Percentiles rank a stretch among this genome's conserved stretches.
Conservation (phyloP, 805 yeast species). For the Aciculoconidium aculeatum region DNA sequence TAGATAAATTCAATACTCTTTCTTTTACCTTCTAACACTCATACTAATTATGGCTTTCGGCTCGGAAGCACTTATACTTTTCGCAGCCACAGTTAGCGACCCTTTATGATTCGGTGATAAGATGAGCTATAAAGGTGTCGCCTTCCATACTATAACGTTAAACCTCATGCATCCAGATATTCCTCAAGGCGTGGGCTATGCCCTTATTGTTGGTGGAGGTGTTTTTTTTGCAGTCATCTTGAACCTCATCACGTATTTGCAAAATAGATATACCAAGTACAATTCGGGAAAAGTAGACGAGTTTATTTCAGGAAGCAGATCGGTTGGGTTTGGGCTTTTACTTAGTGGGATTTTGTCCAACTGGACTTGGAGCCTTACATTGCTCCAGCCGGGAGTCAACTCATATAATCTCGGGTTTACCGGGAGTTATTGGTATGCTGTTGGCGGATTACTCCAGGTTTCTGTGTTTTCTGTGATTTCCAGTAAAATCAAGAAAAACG, state of each 20-base stretch:
- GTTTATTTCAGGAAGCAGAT: constrained; percentile 13
- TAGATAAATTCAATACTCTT: too few relatives aligned
- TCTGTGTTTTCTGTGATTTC: constrained; percentile 31
- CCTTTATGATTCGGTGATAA: too few relatives aligned
- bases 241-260: constrained; percentile 11
- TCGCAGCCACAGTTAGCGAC: too few relatives aligned
- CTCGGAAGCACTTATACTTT: too few relatives aligned
- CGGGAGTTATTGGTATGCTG: constrained; percentile 21
- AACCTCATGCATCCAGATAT: too few relatives aligned
- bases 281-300: constrained; percentile 13
- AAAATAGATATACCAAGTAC: constrained; percentile 10
- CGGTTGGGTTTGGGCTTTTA: constrained; percentile 12
- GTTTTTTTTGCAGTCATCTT: constrained; percentile 14
- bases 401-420: constrained; percentile 16
- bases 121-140: too few relatives aligned
- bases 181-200: constrained; percentile 15
- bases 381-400: constrained; percentile 18
- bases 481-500: constrained; percentile 24
- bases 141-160: too few relatives aligned
- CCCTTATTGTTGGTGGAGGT: constrained; percentile 12
- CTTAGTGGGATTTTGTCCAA: constrained; percentile 20
- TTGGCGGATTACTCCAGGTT: constrained; percentile 21
- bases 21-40: too few relatives aligned
- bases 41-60: too few relatives aligned
- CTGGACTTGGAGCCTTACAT: constrained; percentile 24